Evolutionary conservation across 208 protist species (phyloP).

Genomic region (Crithidia acanthocephali): DNA sequence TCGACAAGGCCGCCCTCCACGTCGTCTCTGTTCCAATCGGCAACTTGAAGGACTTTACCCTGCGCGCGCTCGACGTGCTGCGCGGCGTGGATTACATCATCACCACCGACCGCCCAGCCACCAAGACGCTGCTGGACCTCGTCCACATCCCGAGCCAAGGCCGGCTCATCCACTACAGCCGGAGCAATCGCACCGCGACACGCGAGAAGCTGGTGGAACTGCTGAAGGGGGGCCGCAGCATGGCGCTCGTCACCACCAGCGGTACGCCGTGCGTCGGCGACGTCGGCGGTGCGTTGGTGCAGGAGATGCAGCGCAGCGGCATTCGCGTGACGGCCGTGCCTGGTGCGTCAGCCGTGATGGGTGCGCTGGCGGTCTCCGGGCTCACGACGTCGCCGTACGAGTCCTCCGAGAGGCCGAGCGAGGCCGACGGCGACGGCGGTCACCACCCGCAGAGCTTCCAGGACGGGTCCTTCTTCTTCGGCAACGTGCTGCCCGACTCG

Average conservation of each 20-base stretch:
- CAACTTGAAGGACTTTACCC: conserved; percentile 92
- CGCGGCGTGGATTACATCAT: conserved; percentile 90
- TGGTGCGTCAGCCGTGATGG: conserved; percentile 76
- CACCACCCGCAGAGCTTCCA: conserved; percentile 29
- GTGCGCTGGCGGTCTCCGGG: conserved; percentile 77
- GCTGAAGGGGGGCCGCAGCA: conserved; percentile 85
- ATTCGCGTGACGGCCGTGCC: conserved; percentile 88
- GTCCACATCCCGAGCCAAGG: conserved; percentile 80
- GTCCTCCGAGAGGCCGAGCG: conserved; percentile 1
- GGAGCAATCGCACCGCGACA: conserved; percentile 60
- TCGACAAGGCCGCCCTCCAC: conserved; percentile 81
- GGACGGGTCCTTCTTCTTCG: conserved; percentile 90
- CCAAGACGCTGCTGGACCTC: conserved; percentile 85
- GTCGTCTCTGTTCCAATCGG: conserved; percentile 93
- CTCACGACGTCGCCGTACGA: conserved; percentile 70
- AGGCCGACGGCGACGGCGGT: background rate
- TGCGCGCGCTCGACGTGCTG: conserved; percentile 85
- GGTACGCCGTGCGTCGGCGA: conserved; percentile 91
- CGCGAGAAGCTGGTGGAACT: conserved; percentile 84
- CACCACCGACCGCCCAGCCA: conserved; percentile 80
- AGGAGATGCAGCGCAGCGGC: conserved; percentile 74
- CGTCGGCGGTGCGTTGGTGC: conserved; percentile 81
- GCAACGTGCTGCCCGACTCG: conserved; percentile 76
- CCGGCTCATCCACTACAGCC: conserved; percentile 89
- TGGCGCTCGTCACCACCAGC: conserved; percentile 88